Base-by-base conservation (phyloP, 2,329 filamentous ascomycete genomes). In the Fusarium globosum region DNA sequence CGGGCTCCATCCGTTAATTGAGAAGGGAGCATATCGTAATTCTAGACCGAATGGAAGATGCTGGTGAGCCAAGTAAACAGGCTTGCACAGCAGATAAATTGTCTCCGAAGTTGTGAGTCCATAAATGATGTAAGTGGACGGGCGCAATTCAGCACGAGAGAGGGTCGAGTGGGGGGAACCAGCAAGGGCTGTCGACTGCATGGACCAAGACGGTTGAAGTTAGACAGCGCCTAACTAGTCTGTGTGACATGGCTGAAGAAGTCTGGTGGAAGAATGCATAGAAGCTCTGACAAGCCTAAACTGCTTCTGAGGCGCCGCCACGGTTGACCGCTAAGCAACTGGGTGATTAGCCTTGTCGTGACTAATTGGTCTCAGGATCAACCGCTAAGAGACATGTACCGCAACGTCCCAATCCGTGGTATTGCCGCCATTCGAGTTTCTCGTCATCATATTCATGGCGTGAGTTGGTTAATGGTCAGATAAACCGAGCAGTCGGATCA, bases 111-210 rank as follows among this genome's bases (percentile, higher is more conserved):
- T 59, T 72, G 68, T 72, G 72, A 75, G 69, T 71, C 68, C 68
- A 74, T 74, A 60, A 75, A 77, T 77, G 74, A 77, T 78, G 76
- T 78, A 78, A 77, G 71, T 77, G 74, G 74, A 66, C 68, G 74
- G 73, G 71, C 69, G 65, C 69, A 72, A 71, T 72, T 67, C 59
- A 66, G 56, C 65, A 58, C 33, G 49, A 48, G 68, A 62, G 69
- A 55, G 62, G 70, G 59, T 62, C 21, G 61, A 75, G 72, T 76
- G 71, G 75, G 72, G 51, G 73, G 71, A 53, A 65, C 53, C 66
- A 72, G 59, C 72, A 65, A 73, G 68, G 68, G 61, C 53, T 69
- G 51, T 55, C 23, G 51, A 61, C 38, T 67, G 48, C 42, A 51
- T 72, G 57, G 43, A 42, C 56, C 42, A 39, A 49, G 55, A 57